A percentile compares a stretch with the other conserved stretches of the same genome.
These are phyloP conservation scores for Friedmanniomyces simplex DNA, from an alignment of 495 filamentous ascomycete species.

Conservation along the genomic window DNA sequence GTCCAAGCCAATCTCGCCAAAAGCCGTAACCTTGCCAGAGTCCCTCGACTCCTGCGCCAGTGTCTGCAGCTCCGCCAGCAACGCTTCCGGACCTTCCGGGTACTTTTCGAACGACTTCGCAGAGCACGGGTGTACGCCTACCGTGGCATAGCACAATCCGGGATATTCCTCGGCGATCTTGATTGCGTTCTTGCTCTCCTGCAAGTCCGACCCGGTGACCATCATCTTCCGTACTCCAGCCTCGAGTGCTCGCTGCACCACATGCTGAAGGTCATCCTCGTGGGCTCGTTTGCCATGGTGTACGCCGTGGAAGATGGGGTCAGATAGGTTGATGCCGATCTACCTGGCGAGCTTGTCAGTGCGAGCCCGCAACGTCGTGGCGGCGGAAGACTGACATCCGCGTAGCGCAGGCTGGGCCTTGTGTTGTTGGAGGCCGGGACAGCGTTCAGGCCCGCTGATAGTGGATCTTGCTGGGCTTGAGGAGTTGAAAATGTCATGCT, in stretches of 20 bases:
- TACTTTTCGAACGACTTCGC: conserved; percentile 57
- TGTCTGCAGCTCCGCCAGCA: conserved; percentile 43
- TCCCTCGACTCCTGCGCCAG: conserved; percentile 42
- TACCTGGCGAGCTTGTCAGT: conserved; percentile 22
- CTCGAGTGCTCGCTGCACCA: conserved; percentile 62
- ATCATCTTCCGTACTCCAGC: conserved; percentile 81
- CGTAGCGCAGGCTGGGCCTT: conserved; percentile 39
- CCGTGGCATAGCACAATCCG: conserved; percentile 72
- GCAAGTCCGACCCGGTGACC: conserved; percentile 83
- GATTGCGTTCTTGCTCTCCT: conserved; percentile 64
- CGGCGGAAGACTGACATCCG: conserved; percentile 44
- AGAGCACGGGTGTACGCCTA: conserved; percentile 87
- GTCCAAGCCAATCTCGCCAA: conserved; percentile 93
- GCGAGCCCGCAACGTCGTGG: not conserved
- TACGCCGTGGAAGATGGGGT: conserved; percentile 70
- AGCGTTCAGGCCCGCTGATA: conserved; percentile 8
- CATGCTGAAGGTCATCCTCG: conserved; percentile 63
- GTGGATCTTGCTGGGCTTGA: not conserved
- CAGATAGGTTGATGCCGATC: conserved; percentile 90
- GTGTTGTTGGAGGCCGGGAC: conserved; percentile 1
- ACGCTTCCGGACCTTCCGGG: conserved; percentile 40
- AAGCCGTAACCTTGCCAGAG: conserved; percentile 56
- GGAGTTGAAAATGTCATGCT: not conserved
- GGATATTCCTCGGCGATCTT: conserved; percentile 62
- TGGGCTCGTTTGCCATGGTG: conserved; percentile 79